Conservation (phyloP, 2,329 filamentous ascomycete species). For the Hymenoscyphus fraxineus region DNA sequence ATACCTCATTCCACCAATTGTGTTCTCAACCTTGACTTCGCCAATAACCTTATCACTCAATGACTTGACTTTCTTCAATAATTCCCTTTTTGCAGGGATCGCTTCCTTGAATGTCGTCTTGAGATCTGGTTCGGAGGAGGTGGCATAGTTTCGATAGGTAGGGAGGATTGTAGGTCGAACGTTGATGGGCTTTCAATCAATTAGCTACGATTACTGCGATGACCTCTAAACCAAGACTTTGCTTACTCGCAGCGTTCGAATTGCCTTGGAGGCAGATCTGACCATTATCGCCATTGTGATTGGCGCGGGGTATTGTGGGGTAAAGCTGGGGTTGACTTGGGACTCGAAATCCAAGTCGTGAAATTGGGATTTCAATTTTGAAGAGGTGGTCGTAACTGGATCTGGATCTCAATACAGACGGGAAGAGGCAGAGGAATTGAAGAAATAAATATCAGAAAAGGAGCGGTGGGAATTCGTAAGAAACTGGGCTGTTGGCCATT, state of each 20-base stretch:
- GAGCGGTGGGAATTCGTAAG: not conserved
- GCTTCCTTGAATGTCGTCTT: constrained; percentile 79
- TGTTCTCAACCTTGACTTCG: constrained; percentile 90
- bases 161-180: constrained; percentile 33
- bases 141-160: constrained; percentile 59
- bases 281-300: constrained; percentile 61
- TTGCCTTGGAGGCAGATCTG: constrained; percentile 57
- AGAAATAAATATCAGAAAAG: not conserved
- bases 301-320: constrained; percentile 27
- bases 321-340: constrained; percentile 13
- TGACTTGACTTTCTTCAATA: constrained; percentile 89
- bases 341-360: not conserved
- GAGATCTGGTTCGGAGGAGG: constrained; percentile 78
- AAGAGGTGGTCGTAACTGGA: not conserved
- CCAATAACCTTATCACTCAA: constrained; percentile 79
- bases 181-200: constrained; percentile 28
- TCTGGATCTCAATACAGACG: not conserved
- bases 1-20: constrained; percentile 88
- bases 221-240: constrained; percentile 19
- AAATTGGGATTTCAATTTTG: not conserved
- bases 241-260: constrained; percentile 61
- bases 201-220: constrained; percentile 10
- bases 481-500: not conserved
- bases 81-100: constrained; percentile 89
- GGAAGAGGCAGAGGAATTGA: not conserved